Evolutionary conservation across 1,284 basidiomycete genomes (phyloP), one percentile per base, ranked within the genome.

Genomic region (Cryptococcus sp.): DNA sequence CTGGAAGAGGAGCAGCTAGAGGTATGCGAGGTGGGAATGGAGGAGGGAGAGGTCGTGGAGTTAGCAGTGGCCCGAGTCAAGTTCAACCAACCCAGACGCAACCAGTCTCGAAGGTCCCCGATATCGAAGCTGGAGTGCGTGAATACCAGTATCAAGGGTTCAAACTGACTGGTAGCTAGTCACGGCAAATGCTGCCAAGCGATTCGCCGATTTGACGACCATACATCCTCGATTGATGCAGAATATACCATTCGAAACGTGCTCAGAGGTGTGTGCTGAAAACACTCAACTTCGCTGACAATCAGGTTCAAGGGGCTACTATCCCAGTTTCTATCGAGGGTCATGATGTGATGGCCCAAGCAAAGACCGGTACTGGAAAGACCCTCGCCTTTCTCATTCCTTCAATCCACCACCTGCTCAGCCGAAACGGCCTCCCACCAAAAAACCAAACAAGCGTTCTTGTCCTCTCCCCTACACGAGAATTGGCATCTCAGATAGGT

Each of bases 321-420:
- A 63, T 81, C 16, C 72, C 75, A n/a, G 60, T 73, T 5, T 74
- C 76, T 36, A 59, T 79, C 3, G 61, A 63, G 0, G 72, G 74
- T 39, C 62, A 65, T 31, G 78, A 79, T 49, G 66, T 79, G 25
- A 70, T 81, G 18, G 80, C 78, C 4, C 78, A 80, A 60, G 78
- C 79, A 41, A 79, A 79, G 61, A 80, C 79, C 0, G 79, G 79
- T 21, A 80, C 79, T 1, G 79, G 79, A 45, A 80, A 80, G 64
- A 81, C 79, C 10, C 62, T 80, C 16, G 79, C 77, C 19, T 81
- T 80, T 69, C 72, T 80, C 48, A 65, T 80, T 7, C 79, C 79
- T 2, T 66, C 77, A 7, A 69, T 80, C 41, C 73, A 79, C 56
- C 64, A 62, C 13, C 60, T 80, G 25, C 59, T 74, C 52, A 49